Evolutionary conservation across 371 early-diverging fungal species (phyloP).

Genomic region (Sporodiniella umbellata): DNA sequence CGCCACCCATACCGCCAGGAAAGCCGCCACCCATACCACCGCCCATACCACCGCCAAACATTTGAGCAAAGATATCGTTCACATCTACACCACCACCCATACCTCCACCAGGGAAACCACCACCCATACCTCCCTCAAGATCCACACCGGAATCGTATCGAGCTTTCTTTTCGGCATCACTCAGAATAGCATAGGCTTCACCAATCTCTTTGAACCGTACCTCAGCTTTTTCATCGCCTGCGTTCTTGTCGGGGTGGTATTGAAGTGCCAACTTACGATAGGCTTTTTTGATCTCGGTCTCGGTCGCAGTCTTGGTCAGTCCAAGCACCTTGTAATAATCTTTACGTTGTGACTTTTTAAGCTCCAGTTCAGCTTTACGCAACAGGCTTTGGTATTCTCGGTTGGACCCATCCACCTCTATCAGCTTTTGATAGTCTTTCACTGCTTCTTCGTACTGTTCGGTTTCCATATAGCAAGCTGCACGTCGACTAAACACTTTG

Average conservation of each 20-base stretch:
- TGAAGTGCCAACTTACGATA: constrained; percentile 82
- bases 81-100: constrained; percentile 48
- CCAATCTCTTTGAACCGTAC: constrained; percentile 82
- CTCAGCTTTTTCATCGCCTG: constrained; percentile 63
- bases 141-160: constrained; percentile 79
- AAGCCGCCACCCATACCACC: constrained; percentile 35
- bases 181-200: constrained; percentile 76
- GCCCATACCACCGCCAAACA: constrained; percentile 54
- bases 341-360: constrained; percentile 74
- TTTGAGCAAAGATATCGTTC: constrained; percentile 63
- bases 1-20: constrained; percentile 6
- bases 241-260: constrained; percentile 87
- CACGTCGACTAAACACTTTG: constrained; percentile 79
- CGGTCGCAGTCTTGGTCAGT: constrained; percentile 73
- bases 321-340: constrained; percentile 95
- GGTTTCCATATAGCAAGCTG: constrained; percentile 71
- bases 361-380: constrained; percentile 70
- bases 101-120: constrained; percentile 47
- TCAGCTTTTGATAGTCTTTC: constrained; percentile 66
- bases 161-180: constrained; percentile 79
- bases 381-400: constrained; percentile 62
- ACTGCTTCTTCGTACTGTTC: constrained; percentile 80
- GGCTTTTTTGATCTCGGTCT: constrained; percentile 90
- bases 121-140: constrained; percentile 64
- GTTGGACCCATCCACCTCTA: constrained; percentile 64